These are phyloP conservation scores for Umbelopsis sp. DNA, from an alignment of 192 early-diverging fungal genomes.

Conservation along the genomic window DNA sequence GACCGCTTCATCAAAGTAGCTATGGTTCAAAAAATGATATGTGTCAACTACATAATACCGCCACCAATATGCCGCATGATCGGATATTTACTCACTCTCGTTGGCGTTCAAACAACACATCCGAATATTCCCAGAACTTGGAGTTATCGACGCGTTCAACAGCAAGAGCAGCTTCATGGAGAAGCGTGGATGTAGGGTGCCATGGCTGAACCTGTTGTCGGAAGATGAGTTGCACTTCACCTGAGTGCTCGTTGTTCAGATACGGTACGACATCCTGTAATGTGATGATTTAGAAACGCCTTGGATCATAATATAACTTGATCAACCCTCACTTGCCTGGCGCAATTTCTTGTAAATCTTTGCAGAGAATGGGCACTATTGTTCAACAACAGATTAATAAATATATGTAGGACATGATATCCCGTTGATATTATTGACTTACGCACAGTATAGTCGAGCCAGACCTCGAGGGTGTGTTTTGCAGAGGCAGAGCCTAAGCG, in stretches of 20 bases:
- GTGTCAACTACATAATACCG: neutral
- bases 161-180: constrained; percentile 78
- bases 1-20: constrained; percentile 66
- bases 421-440: neutral
- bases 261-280: constrained; percentile 57
- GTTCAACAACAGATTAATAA: neutral
- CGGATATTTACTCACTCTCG: constrained; percentile 41
- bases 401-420: neutral
- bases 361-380: constrained; percentile 66
- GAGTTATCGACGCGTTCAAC: constrained; percentile 59
- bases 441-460: constrained; percentile 59
- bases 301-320: neutral
- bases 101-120: constrained; percentile 62
- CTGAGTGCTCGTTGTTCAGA: constrained; percentile 41
- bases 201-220: constrained; percentile 86
- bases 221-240: constrained; percentile 64
- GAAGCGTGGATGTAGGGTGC: constrained; percentile 73
- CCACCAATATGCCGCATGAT: neutral
- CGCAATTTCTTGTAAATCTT: constrained; percentile 56
- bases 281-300: constrained; percentile 16
- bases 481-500: constrained; percentile 45
- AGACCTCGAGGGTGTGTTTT: constrained; percentile 48
- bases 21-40: constrained; percentile 21
- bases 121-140: constrained; percentile 56
- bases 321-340: constrained; percentile 18